Evolutionary conservation across 2,329 filamentous ascomycete genomes (phyloP).

Genomic region (Clarireedia paspali): DNA sequence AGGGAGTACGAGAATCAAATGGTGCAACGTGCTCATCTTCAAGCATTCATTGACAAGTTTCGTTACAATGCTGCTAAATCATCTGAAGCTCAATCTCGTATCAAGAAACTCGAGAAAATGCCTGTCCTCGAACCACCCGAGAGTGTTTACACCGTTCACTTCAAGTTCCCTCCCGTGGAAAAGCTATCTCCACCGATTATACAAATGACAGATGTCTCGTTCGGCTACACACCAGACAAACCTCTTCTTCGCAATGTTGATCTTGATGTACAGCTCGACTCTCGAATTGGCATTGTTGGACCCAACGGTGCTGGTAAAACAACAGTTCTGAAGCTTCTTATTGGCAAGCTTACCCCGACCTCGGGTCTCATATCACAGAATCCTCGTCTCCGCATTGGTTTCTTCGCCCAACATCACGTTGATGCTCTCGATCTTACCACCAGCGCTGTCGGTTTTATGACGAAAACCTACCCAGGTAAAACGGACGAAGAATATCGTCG

Average conservation of each 20-base stretch:
- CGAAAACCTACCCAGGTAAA: slow-evolving; percentile 80
- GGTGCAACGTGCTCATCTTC: slow-evolving; percentile 84
- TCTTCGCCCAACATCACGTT: slow-evolving; percentile 98
- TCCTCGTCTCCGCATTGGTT: slow-evolving; percentile 81
- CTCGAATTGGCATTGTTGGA: slow-evolving; percentile 96
- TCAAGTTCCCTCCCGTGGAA: slow-evolving; percentile 95
- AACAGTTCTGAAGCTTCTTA: slow-evolving; percentile 95
- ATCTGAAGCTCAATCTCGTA: slow-evolving; percentile 93
- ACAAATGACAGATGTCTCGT: slow-evolving; percentile 88
- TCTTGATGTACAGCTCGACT: slow-evolving; percentile 94
- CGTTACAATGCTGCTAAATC: slow-evolving; percentile 98
- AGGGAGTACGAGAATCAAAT: slow-evolving; percentile 99
- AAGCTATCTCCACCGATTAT: slow-evolving; percentile 96
- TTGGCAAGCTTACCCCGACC: slow-evolving; percentile 70
- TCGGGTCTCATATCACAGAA: slow-evolving; percentile 81
- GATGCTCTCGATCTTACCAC: slow-evolving; percentile 86
- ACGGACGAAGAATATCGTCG: slow-evolving; percentile 96
- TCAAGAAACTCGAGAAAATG: slow-evolving; percentile 99
- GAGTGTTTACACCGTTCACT: slow-evolving; percentile 90
- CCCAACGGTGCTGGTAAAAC: slow-evolving; percentile 99
- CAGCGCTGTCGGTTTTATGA: slow-evolving; percentile 93
- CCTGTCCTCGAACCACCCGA: slow-evolving; percentile 85
- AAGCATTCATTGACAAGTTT: slow-evolving; percentile 99
- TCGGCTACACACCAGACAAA: slow-evolving; percentile 78
- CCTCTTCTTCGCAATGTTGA: slow-evolving; percentile 80